Evolutionary conservation across 192 early-diverging fungal genomes (phyloP), one percentile per base, ranked within the genome.

Genomic region (Entomortierella lignicola): DNA sequence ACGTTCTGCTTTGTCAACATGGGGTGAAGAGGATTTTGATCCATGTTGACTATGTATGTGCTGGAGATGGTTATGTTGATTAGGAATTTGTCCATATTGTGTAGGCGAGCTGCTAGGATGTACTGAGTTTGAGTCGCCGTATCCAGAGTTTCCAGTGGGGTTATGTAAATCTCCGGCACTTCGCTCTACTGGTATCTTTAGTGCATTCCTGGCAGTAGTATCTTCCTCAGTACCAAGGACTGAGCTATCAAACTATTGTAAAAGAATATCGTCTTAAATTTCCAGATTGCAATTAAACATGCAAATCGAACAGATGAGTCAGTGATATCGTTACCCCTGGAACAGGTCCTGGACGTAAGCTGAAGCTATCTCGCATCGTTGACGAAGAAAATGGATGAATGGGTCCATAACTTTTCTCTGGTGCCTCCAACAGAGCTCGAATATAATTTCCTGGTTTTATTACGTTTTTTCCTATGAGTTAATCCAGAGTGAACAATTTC

Each of bases 401-500:
- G 31, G 62, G 75, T 39, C 68, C 67, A 51, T 79, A 79, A 17
- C 39, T 48, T 43, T 79, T 79, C 39, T 79, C 75, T 26, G 75
- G 75, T 21, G 66, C 61, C n/a, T 79, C 75, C 67, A 79, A 30
- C 2, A 79, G 23, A 20, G 61, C 63, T 20, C 75, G 60, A 47
- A 79, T 79, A 39, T 79, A 70, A 63, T 79, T 79, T 30, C 75
- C 75, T 48, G 75, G 75, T 11, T 57, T 42, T 64, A 79, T 79
- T 65, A 54, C 62, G 25, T 79, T 79, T 52, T 69, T 79, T 12
- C 75, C 75, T 79, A 55, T 2, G 43, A 7, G 43, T 53, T 6
- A 10, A 34, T 18, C 43, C 26, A 37, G 30, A 17, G n/a, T 37
- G 10, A 37, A 37, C 34, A 37, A 37, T 37, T 4, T 10, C 34